phyloP scores from a whole-genome alignment of 805 yeast species.

The Metschnikowia orientalis region DNA sequence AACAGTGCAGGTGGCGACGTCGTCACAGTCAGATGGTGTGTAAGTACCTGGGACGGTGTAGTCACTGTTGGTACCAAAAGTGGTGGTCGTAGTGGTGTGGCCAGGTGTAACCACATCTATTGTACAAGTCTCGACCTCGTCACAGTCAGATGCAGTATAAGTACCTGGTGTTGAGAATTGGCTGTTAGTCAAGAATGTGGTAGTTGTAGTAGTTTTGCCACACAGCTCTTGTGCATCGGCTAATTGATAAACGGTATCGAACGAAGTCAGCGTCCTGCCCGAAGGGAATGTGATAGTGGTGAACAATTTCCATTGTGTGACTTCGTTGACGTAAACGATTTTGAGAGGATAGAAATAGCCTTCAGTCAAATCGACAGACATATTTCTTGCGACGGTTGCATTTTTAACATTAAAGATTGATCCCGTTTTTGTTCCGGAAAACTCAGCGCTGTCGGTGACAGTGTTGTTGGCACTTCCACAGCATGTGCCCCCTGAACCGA shows the following conservation, averaged over 20 bases:
- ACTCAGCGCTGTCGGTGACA: background rate
- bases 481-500: too few relatives aligned
- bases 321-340: slow-evolving; percentile 6
- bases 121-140: slow-evolving; percentile 1
- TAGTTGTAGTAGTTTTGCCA: slow-evolving; percentile 3
- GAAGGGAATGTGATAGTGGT: slow-evolving; percentile 2
- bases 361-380: background rate
- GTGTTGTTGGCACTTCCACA: background rate
- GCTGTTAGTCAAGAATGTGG: background rate
- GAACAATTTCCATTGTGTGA: slow-evolving; percentile 5
- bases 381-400: background rate
- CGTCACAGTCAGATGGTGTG: slow-evolving; percentile 7
- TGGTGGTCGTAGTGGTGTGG: background rate
- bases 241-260: slow-evolving; percentile 6
- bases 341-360: slow-evolving; percentile 9
- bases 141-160: background rate
- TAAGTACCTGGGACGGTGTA: background rate
- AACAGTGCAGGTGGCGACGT: slow-evolving; percentile 6
- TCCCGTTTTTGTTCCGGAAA: background rate
- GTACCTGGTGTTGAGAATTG: background rate
- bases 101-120: background rate
- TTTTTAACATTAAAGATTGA: background rate
- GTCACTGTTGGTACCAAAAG: background rate
- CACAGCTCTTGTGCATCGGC: background rate
- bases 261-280: slow-evolving; percentile 1